Evolutionary conservation across 1,284 basidiomycete species (phyloP), one percentile per base, ranked within the genome.

Genomic region (Heterobasidion occidentale): DNA sequence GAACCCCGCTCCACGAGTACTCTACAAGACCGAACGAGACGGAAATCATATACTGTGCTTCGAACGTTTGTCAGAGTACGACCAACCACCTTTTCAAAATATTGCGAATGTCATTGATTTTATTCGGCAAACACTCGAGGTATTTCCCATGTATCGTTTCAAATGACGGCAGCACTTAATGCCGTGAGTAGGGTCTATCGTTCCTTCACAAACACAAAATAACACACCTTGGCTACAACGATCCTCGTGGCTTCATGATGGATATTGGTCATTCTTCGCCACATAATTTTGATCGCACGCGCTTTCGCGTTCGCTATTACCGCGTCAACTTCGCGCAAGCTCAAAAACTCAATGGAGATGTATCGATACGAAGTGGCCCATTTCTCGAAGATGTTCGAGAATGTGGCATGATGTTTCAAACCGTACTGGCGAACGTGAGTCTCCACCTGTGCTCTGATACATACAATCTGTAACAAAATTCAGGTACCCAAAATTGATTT

Each of bases 151-250:
- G 48, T 15, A 15, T 54, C 38, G n/a, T 12, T 51, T 38, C 36
- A 36, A 27, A 35, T 54, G n/a, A 54, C 47, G 7, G 20, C 27
- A 15, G 53, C 11, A 19, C 46, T 3, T 47, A n/a, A 27, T 27
- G 27, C 27, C 27, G 5, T 4, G 5, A 27, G 27, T 56, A 78
- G 75, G 77, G 75, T 9, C 67, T 80, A n/a, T 69, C 74, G 0
- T 81, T 80, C 58, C 65, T 80, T 6, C 79, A 80, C 61, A 78
- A 81, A 63, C 71, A 75, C 53, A 62, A 65, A 11, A 70, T 80
- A 42, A 71, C 68, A 7, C 68, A 70, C 45, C 58, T 71, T 9
- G 67, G 64, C 33, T 73, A 71, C 56, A 62, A 65, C 15, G 66
- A 71, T 12, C 65, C 70, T 7, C 63, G 61, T 7, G 69, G 68